Evolutionary conservation across 768 basidiomycete genomes (phyloP), one percentile per base, ranked within the genome.

Genomic region (Phaeotremella skinneri): DNA sequence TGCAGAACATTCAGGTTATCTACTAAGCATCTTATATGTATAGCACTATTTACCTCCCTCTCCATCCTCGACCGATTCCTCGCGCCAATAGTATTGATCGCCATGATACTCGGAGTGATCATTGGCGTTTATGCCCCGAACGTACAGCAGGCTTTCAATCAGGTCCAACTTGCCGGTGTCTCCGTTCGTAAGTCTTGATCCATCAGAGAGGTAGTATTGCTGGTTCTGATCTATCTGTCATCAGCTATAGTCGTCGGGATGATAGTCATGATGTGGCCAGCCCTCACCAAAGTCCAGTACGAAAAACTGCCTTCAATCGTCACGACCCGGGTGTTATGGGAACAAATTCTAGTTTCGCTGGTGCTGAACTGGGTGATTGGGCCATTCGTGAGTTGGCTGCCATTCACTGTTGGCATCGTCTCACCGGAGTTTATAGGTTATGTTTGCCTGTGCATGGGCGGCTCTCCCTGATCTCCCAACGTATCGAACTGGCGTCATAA

Each of bases 181-280:
- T 90, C 89, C 14, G 81, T 87, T 45, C 89, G 89, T 90, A 73
- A 78, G 88, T 82, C 4, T 13, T 34, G 2, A n/a, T 26, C 21
- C 20, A 14, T 55, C 54, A 41, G 17, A 16, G 25, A 34, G 29
- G 41, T 17, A 30, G 20, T 23, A 32, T 14, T 27, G n/a, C 4
- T n/a, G 25, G 30, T 49, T 2, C 4, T 14, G 23, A 7, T 50
- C 27, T 52, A 21, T 13, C 11, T 42, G n/a, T 27, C 17, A 26
- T 43, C 11, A 91, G 89, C 89, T 1, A 88, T 91, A 47, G 86
- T 86, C 16, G 80, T 90, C 41, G 90, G 89, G 0, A 82, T 91
- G 34, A 83, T 91, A 17, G 79, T 90, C 52, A 91, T 91, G 84
- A 91, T 91, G 87, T 90, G 88, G 87, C 90, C 89, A 1, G 82